Evolutionary conservation across 83 land plant genomes (phyloP).

Genomic region (Picea abies): DNA sequence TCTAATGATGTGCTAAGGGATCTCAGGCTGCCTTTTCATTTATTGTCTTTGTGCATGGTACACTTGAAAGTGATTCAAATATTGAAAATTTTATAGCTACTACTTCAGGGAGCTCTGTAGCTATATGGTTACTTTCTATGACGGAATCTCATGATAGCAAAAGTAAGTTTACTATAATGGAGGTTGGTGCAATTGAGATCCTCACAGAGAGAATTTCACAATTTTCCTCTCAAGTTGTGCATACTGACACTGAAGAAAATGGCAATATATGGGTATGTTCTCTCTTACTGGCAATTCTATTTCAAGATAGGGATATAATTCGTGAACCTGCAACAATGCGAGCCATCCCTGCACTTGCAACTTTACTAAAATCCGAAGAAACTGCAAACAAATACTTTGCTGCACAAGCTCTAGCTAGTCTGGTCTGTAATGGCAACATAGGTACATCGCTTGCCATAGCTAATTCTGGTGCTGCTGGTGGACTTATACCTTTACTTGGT

Average conservation of each 20-base stretch:
- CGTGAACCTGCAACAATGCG: constrained; percentile 76
- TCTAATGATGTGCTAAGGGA: too few species aligned
- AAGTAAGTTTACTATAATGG: too few species aligned
- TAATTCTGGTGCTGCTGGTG: constrained; percentile 86
- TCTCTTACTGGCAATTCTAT: constrained; percentile 72
- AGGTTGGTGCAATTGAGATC: constrained; percentile 74
- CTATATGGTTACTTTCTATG: too few species aligned
- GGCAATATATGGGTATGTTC: constrained; percentile 83
- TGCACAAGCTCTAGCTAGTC: constrained; percentile 85
- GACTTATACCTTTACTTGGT: constrained; percentile 86
- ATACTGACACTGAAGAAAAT: constrained; percentile 81
- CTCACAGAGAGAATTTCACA: constrained; percentile 76
- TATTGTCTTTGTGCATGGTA: too few species aligned
- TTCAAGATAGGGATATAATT: constrained; percentile 92
- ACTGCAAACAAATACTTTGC: constrained; percentile 80
- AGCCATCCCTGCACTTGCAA: constrained; percentile 72
- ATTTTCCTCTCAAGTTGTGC: constrained; percentile 21
- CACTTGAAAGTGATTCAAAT: too few species aligned
- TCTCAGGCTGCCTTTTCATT: too few species aligned
- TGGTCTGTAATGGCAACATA: constrained; percentile 94
- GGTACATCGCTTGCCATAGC: constrained; percentile 94
- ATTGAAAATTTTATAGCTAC: too few species aligned
- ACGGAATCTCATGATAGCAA: too few species aligned
- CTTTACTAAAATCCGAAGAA: constrained; percentile 77
- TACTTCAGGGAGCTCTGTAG: too few species aligned